Evolutionary conservation across 2,329 filamentous ascomycete species (phyloP), one percentile per base, ranked within the genome.

Genomic region (Colletotrichum higginsianum): DNA sequence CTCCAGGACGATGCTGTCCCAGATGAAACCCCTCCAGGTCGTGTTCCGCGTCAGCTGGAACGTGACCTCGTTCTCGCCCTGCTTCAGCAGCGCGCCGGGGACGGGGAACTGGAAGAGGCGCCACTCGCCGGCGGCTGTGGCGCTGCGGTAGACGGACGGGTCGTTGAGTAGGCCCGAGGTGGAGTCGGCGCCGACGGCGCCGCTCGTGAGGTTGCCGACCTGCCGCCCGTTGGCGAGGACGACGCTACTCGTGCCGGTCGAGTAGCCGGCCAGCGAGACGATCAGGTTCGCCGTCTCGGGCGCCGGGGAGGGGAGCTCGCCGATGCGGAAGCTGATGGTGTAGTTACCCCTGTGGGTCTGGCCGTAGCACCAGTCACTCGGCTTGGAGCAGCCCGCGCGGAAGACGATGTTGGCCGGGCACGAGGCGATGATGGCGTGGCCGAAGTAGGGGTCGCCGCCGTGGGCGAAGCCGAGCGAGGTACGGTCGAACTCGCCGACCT

Each of bases 281-380:
- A 81, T 84, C 35, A 86, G 75, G 40, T 81, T 79, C 0, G 83
- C 81, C 2, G 78, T 77, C 9, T 75, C 76, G n/a, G 73, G 62
- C 26, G n/a, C 55, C 61, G 42, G 66, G 67, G 13, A 16, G 30
- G 58, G 61, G 8, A 53, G 38, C 15, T 23, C 50, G 6, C 55
- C 60, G 13, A 76, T 21, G 18, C 74, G 64, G 63, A 83, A 83
- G 11, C 76, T 67, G 26, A 83, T 77, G 9, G 78, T 78, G 80
- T 81, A 83, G 46, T 79, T 82, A 0, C 81, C 82, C 18, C 75
- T 66, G 40, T 78, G 76, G 4, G 82, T 83, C 71, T 86, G 85
- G 0, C 81, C 85, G 65, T 86, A 88, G 71, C 83, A 87, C 86
- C 86, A 88, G 66, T 88, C 85, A 1, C 75, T 74, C 2, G 78